phyloP scores from a whole-genome alignment of 164 flowering plant genomes.

The Liquidambar formosana region DNA sequence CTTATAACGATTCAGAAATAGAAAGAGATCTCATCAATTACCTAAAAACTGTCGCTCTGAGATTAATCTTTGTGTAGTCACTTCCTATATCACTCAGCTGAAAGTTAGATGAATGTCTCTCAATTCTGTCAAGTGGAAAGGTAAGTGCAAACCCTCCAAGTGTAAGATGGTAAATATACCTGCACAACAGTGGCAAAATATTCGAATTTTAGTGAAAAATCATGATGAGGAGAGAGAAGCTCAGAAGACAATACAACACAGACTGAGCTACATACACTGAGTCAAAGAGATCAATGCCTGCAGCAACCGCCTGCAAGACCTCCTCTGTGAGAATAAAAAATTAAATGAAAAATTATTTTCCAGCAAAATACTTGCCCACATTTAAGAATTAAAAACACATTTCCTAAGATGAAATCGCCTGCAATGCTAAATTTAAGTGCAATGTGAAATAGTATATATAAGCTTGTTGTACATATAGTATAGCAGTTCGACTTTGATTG shows the following conservation, averaged over 20 bases:
- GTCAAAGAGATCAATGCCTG: slow-evolving; percentile 88
- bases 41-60: slow-evolving; percentile 76
- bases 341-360: slow-evolving; percentile 5
- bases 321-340: slow-evolving; percentile 59
- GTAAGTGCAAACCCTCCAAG: slow-evolving; percentile 84
- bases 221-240: background rate
- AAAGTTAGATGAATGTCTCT: slow-evolving; percentile 18
- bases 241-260: background rate
- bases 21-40: slow-evolving; percentile 12
- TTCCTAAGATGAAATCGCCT: background rate
- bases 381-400: background rate
- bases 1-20: background rate
- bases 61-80: slow-evolving; percentile 74
- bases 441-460: no score
- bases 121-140: slow-evolving; percentile 46
- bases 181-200: slow-evolving; percentile 20
- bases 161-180: slow-evolving; percentile 81
- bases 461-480: no score
- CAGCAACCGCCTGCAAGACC: slow-evolving; percentile 79
- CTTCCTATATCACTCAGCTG: slow-evolving; percentile 33
- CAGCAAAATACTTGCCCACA: background rate
- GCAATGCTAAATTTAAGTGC: background rate
- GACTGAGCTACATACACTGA: slow-evolving; percentile 51
- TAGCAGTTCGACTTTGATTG: no score
- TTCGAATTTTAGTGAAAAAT: slow-evolving; percentile 1